Conservation (phyloP, 441 rosid species). For the Populus hybrid region DNA sequence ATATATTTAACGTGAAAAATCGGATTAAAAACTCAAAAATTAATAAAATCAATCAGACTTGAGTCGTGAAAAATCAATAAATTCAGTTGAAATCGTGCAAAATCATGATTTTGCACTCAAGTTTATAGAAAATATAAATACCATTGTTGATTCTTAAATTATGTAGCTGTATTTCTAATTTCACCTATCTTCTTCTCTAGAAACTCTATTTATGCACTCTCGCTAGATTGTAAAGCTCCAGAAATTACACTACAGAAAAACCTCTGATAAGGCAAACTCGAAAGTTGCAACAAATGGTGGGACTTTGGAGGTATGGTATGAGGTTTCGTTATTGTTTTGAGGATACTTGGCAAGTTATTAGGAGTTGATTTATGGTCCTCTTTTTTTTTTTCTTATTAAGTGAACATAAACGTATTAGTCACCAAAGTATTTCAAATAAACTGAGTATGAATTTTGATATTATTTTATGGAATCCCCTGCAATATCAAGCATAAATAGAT, state of each 20-base stretch:
- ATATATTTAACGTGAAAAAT: rapidly evolving
- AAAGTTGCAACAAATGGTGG: conserved; percentile 7
- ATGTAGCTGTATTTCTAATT: conserved; percentile 37
- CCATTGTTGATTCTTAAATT: conserved; percentile 30
- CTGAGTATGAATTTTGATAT: too few species aligned
- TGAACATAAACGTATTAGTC: too few species aligned
- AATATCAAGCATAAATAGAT: too few species aligned
- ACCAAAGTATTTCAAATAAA: too few species aligned
- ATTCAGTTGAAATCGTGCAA: too few species aligned
- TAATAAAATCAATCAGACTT: rapidly evolving
- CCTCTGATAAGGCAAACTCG: conserved; percentile 23
- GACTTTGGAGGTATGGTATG: conserved; percentile 19
- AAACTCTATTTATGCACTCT: conserved; percentile 23
- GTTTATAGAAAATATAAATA: too few species aligned
- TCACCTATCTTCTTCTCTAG: conserved; percentile 19
- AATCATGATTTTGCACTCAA: too few species aligned
- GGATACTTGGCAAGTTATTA: conserved; percentile 23
- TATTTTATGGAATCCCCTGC: too few species aligned
- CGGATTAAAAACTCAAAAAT: rapidly evolving
- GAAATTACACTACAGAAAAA: conserved; percentile 30
- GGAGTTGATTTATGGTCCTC: neutral
- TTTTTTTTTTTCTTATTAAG: too few species aligned
- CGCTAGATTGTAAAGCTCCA: conserved; percentile 36
- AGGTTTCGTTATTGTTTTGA: conserved; percentile 22
- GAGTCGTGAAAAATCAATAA: rapidly evolving